These are phyloP conservation scores for Kazachstania africana DNA, from an alignment of 805 yeast genomes.

Conservation along the genomic window DNA sequence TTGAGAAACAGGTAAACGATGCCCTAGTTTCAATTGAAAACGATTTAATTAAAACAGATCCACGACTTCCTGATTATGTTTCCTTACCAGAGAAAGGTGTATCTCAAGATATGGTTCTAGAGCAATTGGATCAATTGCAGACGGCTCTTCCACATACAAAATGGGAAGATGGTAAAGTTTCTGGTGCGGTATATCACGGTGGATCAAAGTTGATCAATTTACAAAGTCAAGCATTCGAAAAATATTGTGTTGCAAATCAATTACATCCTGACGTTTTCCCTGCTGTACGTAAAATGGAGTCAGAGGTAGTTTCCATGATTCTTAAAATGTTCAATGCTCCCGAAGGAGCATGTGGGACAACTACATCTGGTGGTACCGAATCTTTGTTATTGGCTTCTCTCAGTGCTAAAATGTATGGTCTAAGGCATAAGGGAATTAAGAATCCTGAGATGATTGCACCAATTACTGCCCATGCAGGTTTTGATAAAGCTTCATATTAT, in stretches of 20 bases:
- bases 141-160: constrained; percentile 46
- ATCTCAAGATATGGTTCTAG: constrained; percentile 32
- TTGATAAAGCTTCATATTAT: constrained; percentile 84
- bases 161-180: constrained; percentile 78
- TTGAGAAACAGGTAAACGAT: constrained; percentile 46
- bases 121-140: constrained; percentile 39
- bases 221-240: constrained; percentile 66
- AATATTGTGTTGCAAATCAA: constrained; percentile 82
- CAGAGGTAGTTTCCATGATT: constrained; percentile 90
- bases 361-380: constrained; percentile 94
- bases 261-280: constrained; percentile 96
- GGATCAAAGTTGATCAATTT: constrained; percentile 65
- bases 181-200: constrained; percentile 96
- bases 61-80: constrained; percentile 32
- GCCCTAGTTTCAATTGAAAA: constrained; percentile 41
- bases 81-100: constrained; percentile 53
- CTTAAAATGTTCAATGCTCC: constrained; percentile 76
- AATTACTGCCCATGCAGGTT: constrained; percentile 84
- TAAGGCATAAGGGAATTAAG: constrained; percentile 42
- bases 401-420: constrained; percentile 75
- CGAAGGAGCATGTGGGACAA: constrained; percentile 58
- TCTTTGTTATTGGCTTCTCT: constrained; percentile 77
- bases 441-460: constrained; percentile 87
- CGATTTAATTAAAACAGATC: constrained; percentile 45
- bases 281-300: constrained; percentile 90